Base-by-base conservation (phyloP, 495 filamentous ascomycete species). In the Barbatosphaeria neglecta region DNA sequence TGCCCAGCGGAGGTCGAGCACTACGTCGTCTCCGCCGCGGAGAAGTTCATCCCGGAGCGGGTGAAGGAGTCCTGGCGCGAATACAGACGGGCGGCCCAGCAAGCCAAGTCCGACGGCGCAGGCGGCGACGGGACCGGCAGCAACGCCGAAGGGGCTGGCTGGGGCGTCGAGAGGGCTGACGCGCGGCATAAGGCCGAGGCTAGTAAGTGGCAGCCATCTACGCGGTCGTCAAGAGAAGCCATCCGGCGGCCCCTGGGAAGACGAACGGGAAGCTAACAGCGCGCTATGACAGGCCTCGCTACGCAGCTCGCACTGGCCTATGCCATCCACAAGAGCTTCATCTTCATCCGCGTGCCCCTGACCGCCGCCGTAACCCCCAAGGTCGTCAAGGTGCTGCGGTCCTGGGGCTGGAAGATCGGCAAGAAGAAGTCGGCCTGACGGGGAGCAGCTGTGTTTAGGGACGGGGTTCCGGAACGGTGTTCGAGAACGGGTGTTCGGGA, bases 311-410 rank as follows among this genome's bases (percentile, higher is more conserved):
- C 84, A 13, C 76, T 99, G 13, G 93, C 92, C 6, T 99, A 99
- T 55, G 92, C 90, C 0, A 83, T 99, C 43, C 92, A 99, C 72
- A 99, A 99, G 66, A 92, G 84, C 50, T 90, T 98, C 63, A 95
- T 99, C 44, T 95, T 99, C 63, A 65, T 97, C 45, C 77, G 92
- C 8, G 84, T 98, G 2, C 92, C 92, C 2, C 59, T 96, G 51
- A 89, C 92, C 2, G 90, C 84, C 11, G 90, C 87, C 1, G 74
- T 95, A 13, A 87, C 85, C 6, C 92, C 93, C 2, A 95, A 92
- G 60, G 82, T 97, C 10, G 92, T 95, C 49, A 89, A 87, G 65
- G 74, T 78, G 15, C 69, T 98, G 4, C 68, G 92, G 45, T 71
- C 78, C 5, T 94, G 90, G 88, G 92, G 92, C 3, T 77, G 72